Conservation (phyloP, 2,329 filamentous ascomycete genomes). For the Mariannaea sp. region DNA sequence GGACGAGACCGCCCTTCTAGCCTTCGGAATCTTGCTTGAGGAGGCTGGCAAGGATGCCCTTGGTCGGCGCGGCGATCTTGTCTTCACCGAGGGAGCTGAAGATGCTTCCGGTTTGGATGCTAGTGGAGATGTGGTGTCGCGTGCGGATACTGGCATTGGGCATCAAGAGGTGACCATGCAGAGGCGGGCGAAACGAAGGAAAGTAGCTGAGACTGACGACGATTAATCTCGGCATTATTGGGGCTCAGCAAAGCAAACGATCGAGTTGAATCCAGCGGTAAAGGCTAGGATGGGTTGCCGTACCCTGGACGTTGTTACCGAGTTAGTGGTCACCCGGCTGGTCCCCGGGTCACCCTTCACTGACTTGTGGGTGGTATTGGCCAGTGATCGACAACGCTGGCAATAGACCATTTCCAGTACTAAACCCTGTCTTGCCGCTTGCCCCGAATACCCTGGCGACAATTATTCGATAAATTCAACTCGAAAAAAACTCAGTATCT, state of each 20-base stretch:
- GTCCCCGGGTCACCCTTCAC: constrained; percentile 3
- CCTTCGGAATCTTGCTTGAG: constrained; percentile 75
- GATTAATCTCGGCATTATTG: constrained; percentile 13
- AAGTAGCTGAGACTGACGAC: constrained; percentile 30
- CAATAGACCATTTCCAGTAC: constrained; percentile 12
- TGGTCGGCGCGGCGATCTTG: constrained; percentile 69
- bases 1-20: constrained; percentile 78
- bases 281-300: constrained; percentile 1
- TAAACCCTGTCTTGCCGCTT: constrained; percentile 15
- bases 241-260: constrained; percentile 5
- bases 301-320: neutral
- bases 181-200: constrained; percentile 42
- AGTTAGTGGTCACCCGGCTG: too few species aligned
- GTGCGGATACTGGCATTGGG: constrained; percentile 29
- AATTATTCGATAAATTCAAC: too few species aligned
- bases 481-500: neutral
- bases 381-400: constrained; percentile 18
- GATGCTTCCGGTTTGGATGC: constrained; percentile 11
- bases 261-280: constrained; percentile 5
- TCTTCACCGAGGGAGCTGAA: constrained; percentile 66
- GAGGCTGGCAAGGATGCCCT: constrained; percentile 67
- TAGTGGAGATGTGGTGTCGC: constrained; percentile 25
- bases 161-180: constrained; percentile 32
- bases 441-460: constrained; percentile 1
- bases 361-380: constrained; percentile 16